Percentiles rank a stretch among this genome's conserved stretches.
Conservation (phyloP, 2,329 filamentous ascomycete genomes). For the Aspergillus sp. region DNA sequence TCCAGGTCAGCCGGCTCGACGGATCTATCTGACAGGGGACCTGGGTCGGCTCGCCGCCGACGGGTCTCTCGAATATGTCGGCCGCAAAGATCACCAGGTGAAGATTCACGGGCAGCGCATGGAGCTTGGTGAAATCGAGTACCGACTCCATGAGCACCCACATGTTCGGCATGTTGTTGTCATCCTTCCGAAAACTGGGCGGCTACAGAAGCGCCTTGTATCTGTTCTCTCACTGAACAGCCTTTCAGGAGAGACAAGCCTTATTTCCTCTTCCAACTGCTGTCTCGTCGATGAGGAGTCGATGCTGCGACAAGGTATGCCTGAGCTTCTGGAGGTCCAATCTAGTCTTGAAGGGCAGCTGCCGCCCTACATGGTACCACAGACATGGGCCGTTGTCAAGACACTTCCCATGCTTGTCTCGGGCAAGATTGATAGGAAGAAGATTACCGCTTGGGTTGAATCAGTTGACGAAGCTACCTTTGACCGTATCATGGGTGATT, state of each 20-base stretch:
- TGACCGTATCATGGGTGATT: conserved; percentile 41
- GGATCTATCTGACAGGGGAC: conserved; percentile 35
- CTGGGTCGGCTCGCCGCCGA: conserved; percentile 24
- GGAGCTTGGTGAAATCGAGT: conserved; percentile 59
- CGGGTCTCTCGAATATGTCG: conserved; percentile 26
- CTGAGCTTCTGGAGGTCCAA: conserved; percentile 24
- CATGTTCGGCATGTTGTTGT: conserved; percentile 48
- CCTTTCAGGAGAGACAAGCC: conserved; percentile 26
- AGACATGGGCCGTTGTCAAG: conserved; percentile 41
- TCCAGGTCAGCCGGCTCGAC: conserved; percentile 4
- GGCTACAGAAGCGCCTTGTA: conserved; percentile 48
- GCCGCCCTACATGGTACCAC: conserved; percentile 50
- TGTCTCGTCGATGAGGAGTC: conserved; percentile 38
- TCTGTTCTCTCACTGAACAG: conserved; percentile 47
- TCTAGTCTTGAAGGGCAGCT: conserved; percentile 48
- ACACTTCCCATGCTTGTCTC: conserved; percentile 41
- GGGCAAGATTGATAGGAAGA: conserved; percentile 42
- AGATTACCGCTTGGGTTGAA: conserved; percentile 49
- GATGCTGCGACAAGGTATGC: conserved; percentile 22
- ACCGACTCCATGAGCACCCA: conserved; percentile 37
- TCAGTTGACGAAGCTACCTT: conserved; percentile 43
- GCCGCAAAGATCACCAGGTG: conserved; percentile 68
- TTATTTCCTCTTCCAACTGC: conserved; percentile 36
- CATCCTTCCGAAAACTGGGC: conserved; percentile 47
- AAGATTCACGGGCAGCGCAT: conserved; percentile 69